Evolutionary conservation across 2,329 filamentous ascomycete genomes (phyloP).

Genomic region (Bisporella sp.): DNA sequence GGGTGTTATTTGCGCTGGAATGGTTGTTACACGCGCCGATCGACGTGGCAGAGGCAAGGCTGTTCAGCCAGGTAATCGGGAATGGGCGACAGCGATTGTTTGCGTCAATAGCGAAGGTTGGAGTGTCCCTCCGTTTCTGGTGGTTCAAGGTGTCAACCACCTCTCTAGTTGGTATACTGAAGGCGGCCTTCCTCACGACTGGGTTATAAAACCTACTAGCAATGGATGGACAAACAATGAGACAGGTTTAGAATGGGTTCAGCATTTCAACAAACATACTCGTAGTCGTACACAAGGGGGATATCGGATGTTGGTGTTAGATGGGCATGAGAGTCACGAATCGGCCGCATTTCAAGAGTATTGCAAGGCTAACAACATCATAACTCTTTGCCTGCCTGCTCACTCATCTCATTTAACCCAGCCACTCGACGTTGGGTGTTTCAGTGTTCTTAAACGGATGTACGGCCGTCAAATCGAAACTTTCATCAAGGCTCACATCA

Average conservation of each 20-base stretch:
- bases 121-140: not conserved
- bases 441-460: not conserved
- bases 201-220: not conserved
- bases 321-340: not conserved
- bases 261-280: not conserved
- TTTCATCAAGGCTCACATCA: not conserved
- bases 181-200: not conserved
- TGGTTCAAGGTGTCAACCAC: not conserved
- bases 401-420: not conserved
- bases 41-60: constrained; percentile 5
- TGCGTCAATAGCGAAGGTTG: not conserved
- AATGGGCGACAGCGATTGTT: no score
- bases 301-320: not conserved
- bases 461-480: not conserved
- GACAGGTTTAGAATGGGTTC: not conserved
- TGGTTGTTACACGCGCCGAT: no score
- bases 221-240: not conserved
- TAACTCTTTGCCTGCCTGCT: not conserved
- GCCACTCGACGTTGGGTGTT: not conserved
- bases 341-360: not conserved
- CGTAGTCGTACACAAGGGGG: not conserved
- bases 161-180: not conserved
- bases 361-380: not conserved
- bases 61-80: constrained; percentile 13
- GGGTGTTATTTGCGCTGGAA: not conserved